Evolutionary conservation across 1,284 basidiomycete species (phyloP).

Genomic region (Bjerkandera adusta): DNA sequence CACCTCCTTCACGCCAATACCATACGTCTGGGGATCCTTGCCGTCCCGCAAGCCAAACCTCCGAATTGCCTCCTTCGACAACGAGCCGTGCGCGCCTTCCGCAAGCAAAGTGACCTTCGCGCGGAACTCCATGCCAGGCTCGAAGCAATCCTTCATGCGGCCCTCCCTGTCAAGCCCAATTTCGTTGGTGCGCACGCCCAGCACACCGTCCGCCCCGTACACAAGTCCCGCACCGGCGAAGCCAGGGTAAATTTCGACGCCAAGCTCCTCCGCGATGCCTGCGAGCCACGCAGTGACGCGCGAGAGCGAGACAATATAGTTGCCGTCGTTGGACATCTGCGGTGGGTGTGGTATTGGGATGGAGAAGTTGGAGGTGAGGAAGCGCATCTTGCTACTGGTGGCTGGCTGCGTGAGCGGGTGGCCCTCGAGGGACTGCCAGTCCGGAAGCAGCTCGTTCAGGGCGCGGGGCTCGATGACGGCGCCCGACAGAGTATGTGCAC

Average conservation of each 20-base stretch:
- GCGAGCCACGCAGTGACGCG: constrained; percentile 90
- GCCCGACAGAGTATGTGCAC: constrained; percentile 94
- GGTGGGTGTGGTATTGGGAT: constrained; percentile 95
- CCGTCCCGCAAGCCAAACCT: constrained; percentile 79
- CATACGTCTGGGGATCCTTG: constrained; percentile 94
- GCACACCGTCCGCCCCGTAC: constrained; percentile 66
- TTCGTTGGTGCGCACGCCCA: constrained; percentile 92
- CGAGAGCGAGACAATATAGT: constrained; percentile 92
- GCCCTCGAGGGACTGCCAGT: constrained; percentile 65
- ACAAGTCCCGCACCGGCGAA: constrained; percentile 90
- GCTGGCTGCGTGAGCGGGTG: constrained; percentile 81
- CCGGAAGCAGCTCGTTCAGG: constrained; percentile 88
- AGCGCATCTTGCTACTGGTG: constrained; percentile 83
- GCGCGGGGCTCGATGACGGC: constrained; percentile 94
- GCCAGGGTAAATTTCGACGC: constrained; percentile 96
- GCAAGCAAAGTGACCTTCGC: constrained; percentile 94
- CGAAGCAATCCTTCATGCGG: constrained; percentile 85
- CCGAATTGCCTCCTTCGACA: constrained; percentile 81
- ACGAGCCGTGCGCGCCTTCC: constrained; percentile 93
- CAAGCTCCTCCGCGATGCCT: constrained; percentile 84
- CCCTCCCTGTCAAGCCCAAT: constrained; percentile 86
- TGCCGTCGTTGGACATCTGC: constrained; percentile 94
- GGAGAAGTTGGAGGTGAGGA: constrained; percentile 70
- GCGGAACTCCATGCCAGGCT: constrained; percentile 96
- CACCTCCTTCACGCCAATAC: constrained; percentile 96